These are phyloP conservation scores for Ambrosia trifida DNA, from an alignment of 129 eudicot species.

Conservation along the genomic window DNA sequence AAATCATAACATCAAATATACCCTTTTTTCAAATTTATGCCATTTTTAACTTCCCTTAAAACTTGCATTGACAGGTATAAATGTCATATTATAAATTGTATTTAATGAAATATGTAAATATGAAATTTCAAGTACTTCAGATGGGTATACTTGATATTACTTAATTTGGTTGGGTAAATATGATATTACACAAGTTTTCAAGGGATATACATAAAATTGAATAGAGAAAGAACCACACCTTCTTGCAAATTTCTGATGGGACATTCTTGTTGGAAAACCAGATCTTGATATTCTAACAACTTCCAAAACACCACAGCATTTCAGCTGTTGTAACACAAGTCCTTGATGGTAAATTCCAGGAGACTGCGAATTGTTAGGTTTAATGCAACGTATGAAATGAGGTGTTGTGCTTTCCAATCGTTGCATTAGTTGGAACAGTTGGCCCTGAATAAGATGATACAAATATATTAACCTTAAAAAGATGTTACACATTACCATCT, in stretches of 20 bases:
- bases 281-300: constrained; percentile 94
- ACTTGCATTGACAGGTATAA: too few species aligned
- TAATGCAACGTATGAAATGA: constrained; percentile 94
- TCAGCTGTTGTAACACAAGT: constrained; percentile 77
- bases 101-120: too few species aligned
- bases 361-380: constrained; percentile 83
- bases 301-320: constrained; percentile 97
- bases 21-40: too few species aligned
- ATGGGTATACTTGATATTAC: too few species aligned
- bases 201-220: too few species aligned
- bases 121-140: too few species aligned
- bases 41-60: too few species aligned
- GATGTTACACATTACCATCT: neutral
- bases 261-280: constrained; percentile 92
- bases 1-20: too few species aligned
- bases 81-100: too few species aligned
- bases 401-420: constrained; percentile 91
- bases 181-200: too few species aligned
- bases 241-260: constrained; percentile 92
- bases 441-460: constrained; percentile 54
- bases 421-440: constrained; percentile 94
- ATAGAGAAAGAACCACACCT: constrained; percentile 38
- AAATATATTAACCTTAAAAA: neutral
- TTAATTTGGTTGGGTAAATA: too few species aligned
- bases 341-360: constrained; percentile 86